These are phyloP conservation scores for Musa acuminata DNA, from an alignment of 176 grass and related monocot species.

Conservation along the genomic window DNA sequence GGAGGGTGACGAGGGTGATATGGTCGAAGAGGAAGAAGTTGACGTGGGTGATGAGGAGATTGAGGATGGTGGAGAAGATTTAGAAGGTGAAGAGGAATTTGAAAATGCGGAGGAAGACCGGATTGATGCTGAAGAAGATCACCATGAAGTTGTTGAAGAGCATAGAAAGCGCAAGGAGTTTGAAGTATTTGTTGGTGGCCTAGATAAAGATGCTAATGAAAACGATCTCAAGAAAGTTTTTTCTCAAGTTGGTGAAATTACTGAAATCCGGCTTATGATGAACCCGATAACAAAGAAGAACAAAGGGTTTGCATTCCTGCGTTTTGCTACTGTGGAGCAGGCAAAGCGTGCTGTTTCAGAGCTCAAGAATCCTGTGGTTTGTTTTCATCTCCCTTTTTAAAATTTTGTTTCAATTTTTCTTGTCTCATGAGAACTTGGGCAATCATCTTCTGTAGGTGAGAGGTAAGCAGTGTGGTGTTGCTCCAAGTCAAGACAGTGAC, in stretches of 20 bases:
- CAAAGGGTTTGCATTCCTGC: constrained; percentile 95
- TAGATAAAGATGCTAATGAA: constrained; percentile 77
- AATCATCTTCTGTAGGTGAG: constrained; percentile 42
- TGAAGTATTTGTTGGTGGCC: constrained; percentile 95
- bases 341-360: constrained; percentile 64
- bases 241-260: constrained; percentile 72
- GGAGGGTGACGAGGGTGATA: constrained; percentile 12
- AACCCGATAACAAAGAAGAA: constrained; percentile 81
- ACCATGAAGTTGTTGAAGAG: constrained; percentile 54
- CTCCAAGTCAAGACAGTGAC: constrained; percentile 87
- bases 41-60: constrained; percentile 57
- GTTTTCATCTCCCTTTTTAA: constrained; percentile 9
- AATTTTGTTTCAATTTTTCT: not conserved
- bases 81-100: constrained; percentile 24
- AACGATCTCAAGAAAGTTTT: constrained; percentile 81
- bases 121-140: constrained; percentile 44
- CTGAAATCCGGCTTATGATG: constrained; percentile 78
- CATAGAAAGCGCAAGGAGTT: constrained; percentile 72
- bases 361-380: constrained; percentile 67
- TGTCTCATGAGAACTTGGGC: constrained; percentile 12
- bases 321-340: constrained; percentile 78
- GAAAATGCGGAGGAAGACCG: constrained; percentile 19
- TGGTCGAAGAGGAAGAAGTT: constrained; percentile 69
- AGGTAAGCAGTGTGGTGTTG: constrained; percentile 82
- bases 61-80: constrained; percentile 14